Evolutionary conservation across 306 rosid genomes (phyloP), one percentile per base, ranked within the genome.

Genomic region (Vigna angularis): DNA sequence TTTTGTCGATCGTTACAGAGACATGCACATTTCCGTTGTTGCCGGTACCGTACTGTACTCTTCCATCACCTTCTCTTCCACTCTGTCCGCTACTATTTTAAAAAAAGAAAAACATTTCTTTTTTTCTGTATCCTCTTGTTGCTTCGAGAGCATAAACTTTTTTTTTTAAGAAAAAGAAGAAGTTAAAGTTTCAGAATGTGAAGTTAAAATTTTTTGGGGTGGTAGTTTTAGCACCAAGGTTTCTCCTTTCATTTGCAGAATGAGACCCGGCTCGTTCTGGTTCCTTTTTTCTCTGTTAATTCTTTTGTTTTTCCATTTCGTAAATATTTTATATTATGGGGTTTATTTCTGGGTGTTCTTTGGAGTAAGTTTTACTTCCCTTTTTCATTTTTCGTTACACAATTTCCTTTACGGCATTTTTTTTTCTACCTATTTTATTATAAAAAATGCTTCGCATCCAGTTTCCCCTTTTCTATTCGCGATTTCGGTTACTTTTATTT

Each of bases 1-100:
- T 82, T 95, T 95, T 85, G 98, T 95, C 85, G 98, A 95, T 88
- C 99, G 99, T 86, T 95, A 95, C 93, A 89, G 98, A 86, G 85
- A 88, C 90, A 93, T 88, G 99, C 91, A 82, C 83, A 95, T 95
- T 84, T 91, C 98, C 72, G 94, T 93, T 82, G 99, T 95, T 79
- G 97, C 99, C 38, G 99, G 99, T 95, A 81, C 72, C 61, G 22
- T 72, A 34, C 72, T 26, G n/a, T 72, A 34, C 75, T 53, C 42
- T 72, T 20, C 73, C 52, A 74, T 40, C 20, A 80, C 15, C 76
- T 55, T 18, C 47, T 83, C 77, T 38, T 40, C 70, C 15, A 16
- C 44, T 56, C 44, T 72, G 32, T 55, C 30, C 18, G 9, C 26
- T 62, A 16, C 28, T 50, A 4, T 30, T 20, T 8, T 14, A 20